These are phyloP conservation scores for Tetrapyrgos nigripes DNA, from an alignment of 1,284 basidiomycete genomes.

Conservation along the genomic window DNA sequence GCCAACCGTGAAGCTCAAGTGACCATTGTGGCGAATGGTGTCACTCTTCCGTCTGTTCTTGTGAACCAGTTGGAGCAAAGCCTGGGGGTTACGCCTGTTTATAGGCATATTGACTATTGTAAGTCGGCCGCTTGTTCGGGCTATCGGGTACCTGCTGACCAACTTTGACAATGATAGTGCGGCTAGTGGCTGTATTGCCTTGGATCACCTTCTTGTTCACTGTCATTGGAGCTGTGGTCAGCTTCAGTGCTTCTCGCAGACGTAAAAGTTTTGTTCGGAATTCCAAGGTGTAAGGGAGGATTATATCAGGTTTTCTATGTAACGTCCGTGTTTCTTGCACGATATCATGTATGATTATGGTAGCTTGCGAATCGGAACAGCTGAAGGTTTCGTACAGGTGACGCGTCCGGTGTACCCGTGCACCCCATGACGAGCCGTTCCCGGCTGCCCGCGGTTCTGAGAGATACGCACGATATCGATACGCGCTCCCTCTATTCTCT, in stretches of 20 bases:
- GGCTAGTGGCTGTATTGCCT: constrained; percentile 51
- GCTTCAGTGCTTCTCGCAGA: constrained; percentile 31
- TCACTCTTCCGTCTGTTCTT: constrained; percentile 42
- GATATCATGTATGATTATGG: no score
- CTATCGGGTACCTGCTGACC: background rate
- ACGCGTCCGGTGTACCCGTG: no score
- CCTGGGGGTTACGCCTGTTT: constrained; percentile 52
- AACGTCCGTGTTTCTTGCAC: no score
- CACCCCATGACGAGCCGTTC: no score
- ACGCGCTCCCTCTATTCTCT: no score
- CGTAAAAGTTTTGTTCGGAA: no score
- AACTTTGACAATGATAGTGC: constrained; percentile 37
- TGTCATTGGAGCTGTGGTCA: constrained; percentile 40
- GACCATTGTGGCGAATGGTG: constrained; percentile 9
- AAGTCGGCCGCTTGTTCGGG: constrained; percentile 22
- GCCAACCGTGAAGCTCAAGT: constrained; percentile 37
- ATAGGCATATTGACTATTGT: constrained; percentile 56
- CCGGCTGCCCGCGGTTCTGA: no score
- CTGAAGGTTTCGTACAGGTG: no score
- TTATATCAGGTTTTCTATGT: no score
- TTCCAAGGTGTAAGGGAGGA: no score
- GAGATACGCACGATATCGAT: no score
- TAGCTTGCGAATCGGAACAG: no score
- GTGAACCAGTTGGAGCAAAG: constrained; percentile 44
- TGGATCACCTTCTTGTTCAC: constrained; percentile 57